Evolutionary conservation across 305 asterid species (phyloP).

Genomic region (Stenogyne calaminthoides): DNA sequence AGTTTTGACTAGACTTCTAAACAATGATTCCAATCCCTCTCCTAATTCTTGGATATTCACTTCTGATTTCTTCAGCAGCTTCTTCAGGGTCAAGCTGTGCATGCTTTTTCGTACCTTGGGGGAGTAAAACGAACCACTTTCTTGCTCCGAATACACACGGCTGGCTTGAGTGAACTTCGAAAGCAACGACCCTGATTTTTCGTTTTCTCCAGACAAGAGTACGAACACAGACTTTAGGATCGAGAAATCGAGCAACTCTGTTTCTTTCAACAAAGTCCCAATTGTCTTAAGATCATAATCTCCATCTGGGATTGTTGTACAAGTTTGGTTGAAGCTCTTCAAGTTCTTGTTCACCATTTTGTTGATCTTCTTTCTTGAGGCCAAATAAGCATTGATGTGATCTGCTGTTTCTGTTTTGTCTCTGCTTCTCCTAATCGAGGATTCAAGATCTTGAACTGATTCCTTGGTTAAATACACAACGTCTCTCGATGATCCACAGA

Average conservation of each 20-base stretch:
- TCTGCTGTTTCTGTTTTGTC: background rate
- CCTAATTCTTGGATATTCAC: slow-evolving; percentile 30
- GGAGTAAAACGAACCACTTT: slow-evolving; percentile 5
- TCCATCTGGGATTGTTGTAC: background rate
- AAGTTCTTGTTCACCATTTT: slow-evolving; percentile 25
- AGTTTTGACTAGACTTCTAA: slow-evolving; percentile 29
- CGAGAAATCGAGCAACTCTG: background rate
- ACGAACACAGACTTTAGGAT: slow-evolving; percentile 25
- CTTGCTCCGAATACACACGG: background rate
- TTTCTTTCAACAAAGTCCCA: slow-evolving; percentile 8
- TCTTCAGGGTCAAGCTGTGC: background rate
- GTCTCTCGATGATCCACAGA: slow-evolving; percentile 32
- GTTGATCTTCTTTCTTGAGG: slow-evolving; percentile 35
- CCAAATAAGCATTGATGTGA: slow-evolving; percentile 28
- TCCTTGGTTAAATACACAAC: slow-evolving; percentile 26
- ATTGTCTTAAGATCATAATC: slow-evolving; percentile 3
- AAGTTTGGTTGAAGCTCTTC: background rate
- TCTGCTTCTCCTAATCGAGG: slow-evolving; percentile 39
- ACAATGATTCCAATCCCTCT: slow-evolving; percentile 31
- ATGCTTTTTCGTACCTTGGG: background rate
- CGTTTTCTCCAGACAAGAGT: slow-evolving; percentile 20
- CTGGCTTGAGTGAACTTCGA: slow-evolving; percentile 17
- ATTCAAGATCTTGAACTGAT: slow-evolving; percentile 34
- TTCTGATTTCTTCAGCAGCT: slow-evolving; percentile 15
- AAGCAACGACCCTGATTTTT: slow-evolving; percentile 30